Base-by-base conservation (phyloP, 352 stramenopile species). In the Peronospora destructor region DNA sequence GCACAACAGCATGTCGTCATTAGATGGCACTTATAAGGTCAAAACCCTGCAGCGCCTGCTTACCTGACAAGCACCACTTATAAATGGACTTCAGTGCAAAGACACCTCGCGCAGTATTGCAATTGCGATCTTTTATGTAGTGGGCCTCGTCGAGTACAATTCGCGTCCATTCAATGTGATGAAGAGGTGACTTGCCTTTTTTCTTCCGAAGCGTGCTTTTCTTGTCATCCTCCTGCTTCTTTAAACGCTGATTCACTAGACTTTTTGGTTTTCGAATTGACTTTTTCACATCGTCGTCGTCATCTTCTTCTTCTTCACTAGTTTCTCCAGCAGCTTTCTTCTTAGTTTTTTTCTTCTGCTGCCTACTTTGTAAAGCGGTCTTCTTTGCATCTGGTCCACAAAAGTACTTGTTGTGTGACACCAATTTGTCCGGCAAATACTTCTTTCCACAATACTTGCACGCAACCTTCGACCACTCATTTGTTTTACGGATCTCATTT, bases 31-130 rank as follows among this genome's bases (percentile, higher is more conserved):
- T 34, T 10, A n/a, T n/a, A n/a, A n/a, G 11, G 6, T 19, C 1
- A 14, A 33, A 30, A 11, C 13, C 4, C 9, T 8, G 7, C 44
- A 41, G 0, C 14, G 23, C 7, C 25, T 8, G n/a, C 44, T 80
- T 97, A 73, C 97, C 97, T 33, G 92, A 98, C 17, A 99, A 71
- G 56, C 92, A 98, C 96, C 97, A 99, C 57, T 97, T 96, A 75
- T 98, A 96, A 16, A 96, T 74, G 1, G 88, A 95, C 23, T 96
- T 96, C 11, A 99, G 67, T 32, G 95, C 87, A 59, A 99, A 99
- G 13, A 98, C 94, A 14, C 96, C 91, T 51, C 97, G 95, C 16
- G 96, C 91, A 2, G 97, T 99, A 65, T 96, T 96, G 45, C 79
- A 91, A 11, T 76, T 78, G 48, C 95, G 62, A 50, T 94, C 79